Evolutionary conservation across 2,329 filamentous ascomycete genomes (phyloP), one percentile per base, ranked within the genome.

Genomic region (Monosporascus sp.): DNA sequence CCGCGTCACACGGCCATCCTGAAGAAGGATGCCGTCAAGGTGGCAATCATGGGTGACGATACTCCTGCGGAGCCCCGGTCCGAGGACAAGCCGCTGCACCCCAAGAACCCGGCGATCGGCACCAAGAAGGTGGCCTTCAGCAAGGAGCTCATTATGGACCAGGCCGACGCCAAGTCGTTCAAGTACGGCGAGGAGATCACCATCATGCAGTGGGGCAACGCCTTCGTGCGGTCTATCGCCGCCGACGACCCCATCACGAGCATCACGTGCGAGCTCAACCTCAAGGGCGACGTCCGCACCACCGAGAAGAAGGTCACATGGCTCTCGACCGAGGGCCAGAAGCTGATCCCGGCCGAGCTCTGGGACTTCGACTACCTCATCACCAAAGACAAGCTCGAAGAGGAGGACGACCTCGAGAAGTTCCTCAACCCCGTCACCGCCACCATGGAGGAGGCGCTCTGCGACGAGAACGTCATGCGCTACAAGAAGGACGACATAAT

Each of bases 281-380:
- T 97, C 49, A 84, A 88, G 64, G 92, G 93, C 52, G 93, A 97
- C 70, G 89, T 97, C 71, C 96, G 96, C 79, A 87, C 89, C 67
- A 97, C 93, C 0, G 86, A 90, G 66, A 97, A 97, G 83, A 97
- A 97, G 79, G 84, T 97, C 38, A 97, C 92, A 1, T 97, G 93
- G 93, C 77, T 97, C 48, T 87, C 90, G 1, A 82, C 80, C 1
- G 83, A 89, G 60, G 82, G 82, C 45, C 88, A 93, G 74, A 82
- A 88, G 54, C 80, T 96, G 0, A 79, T 96, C 15, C 85, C 86
- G 7, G 86, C 94, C 22, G 89, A 96, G 72, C 80, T 96, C 11
- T 93, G 92, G 73, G 91, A 97, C 62, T 97, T 97, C 69, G 93
- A 96, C 73, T 93, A 95, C 74, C 81, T 97, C 48, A 88, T 97